Conservation (phyloP, 2,329 filamentous ascomycete species). For the Scedosporium minutisporum region DNA sequence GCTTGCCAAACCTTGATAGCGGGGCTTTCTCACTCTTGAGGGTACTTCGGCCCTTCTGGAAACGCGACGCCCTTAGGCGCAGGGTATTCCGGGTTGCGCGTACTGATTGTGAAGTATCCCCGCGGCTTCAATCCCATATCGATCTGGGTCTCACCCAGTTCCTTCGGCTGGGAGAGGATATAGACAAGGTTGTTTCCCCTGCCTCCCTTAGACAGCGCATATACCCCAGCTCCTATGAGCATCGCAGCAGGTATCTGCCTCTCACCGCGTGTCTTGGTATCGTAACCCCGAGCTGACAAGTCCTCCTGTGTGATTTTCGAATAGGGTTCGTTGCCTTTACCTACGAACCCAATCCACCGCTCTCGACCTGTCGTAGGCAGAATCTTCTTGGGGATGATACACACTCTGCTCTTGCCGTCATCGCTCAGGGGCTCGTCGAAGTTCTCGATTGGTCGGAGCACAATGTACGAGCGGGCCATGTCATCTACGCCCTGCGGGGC, state of each 20-base stretch:
- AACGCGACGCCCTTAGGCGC: constrained; percentile 56
- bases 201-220: constrained; percentile 65
- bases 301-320: constrained; percentile 65
- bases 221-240: constrained; percentile 77
- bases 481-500: constrained; percentile 61
- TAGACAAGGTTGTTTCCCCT: constrained; percentile 71
- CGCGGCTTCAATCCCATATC: constrained; percentile 62
- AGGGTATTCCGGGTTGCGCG: constrained; percentile 67
- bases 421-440: constrained; percentile 55
- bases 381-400: constrained; percentile 76
- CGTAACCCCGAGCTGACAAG: constrained; percentile 56
- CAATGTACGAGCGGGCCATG: constrained; percentile 68
- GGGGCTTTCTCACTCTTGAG: constrained; percentile 47
- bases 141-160: constrained; percentile 62
- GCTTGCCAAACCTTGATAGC: neutral
- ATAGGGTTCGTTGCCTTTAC: constrained; percentile 59
- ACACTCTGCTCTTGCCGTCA: constrained; percentile 56
- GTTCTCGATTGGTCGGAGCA: constrained; percentile 62
- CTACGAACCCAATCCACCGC: constrained; percentile 72
- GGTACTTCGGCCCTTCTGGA: constrained; percentile 57
- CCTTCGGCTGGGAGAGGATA: constrained; percentile 62
- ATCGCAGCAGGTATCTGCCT: constrained; percentile 60
- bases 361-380: constrained; percentile 61
- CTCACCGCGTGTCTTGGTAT: constrained; percentile 65
- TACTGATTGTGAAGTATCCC: constrained; percentile 69